These are phyloP conservation scores for Hydnomerulius pinastri DNA, from an alignment of 768 basidiomycete species.

Conservation along the genomic window DNA sequence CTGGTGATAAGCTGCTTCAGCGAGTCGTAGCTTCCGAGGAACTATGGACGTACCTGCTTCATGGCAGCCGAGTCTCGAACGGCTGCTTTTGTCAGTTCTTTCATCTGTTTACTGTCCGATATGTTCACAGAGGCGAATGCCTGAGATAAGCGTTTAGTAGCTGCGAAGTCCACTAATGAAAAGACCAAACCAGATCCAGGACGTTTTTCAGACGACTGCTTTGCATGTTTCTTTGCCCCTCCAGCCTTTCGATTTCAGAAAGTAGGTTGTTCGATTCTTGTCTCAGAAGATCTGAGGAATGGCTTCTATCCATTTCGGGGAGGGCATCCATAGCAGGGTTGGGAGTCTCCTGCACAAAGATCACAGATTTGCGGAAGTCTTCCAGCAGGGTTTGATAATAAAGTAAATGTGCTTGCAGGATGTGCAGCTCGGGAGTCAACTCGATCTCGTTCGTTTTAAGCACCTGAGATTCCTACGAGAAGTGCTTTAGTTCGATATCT, in stretches of 20 bases:
- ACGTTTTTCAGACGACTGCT: conserved; percentile 37
- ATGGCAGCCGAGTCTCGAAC: conserved; percentile 43
- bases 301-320: conserved; percentile 4
- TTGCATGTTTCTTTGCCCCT: conserved; percentile 33
- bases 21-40: not conserved
- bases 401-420: conserved; percentile 58
- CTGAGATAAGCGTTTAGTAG: conserved; percentile 30
- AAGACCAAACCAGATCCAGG: conserved; percentile 31
- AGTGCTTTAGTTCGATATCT: not conserved
- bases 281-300: conserved; percentile 40
- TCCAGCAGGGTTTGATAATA: conserved; percentile 56
- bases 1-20: not conserved
- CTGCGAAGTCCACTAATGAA: not conserved
- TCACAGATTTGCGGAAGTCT: conserved; percentile 52
- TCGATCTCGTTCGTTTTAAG: conserved; percentile 41
- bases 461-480: conserved; percentile 46
- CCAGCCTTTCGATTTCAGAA: conserved; percentile 50
- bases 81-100: conserved; percentile 47
- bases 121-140: conserved; percentile 63
- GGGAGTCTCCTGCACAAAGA: conserved; percentile 47
- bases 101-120: conserved; percentile 51
- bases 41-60: conserved; percentile 24
- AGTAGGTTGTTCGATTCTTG: conserved; percentile 51
- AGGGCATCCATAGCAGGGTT: conserved; percentile 47
- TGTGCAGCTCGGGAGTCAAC: conserved; percentile 56